Evolutionary conservation across 1,139 yeast species (phyloP).

Genomic region (Candida tetrigidarum): DNA sequence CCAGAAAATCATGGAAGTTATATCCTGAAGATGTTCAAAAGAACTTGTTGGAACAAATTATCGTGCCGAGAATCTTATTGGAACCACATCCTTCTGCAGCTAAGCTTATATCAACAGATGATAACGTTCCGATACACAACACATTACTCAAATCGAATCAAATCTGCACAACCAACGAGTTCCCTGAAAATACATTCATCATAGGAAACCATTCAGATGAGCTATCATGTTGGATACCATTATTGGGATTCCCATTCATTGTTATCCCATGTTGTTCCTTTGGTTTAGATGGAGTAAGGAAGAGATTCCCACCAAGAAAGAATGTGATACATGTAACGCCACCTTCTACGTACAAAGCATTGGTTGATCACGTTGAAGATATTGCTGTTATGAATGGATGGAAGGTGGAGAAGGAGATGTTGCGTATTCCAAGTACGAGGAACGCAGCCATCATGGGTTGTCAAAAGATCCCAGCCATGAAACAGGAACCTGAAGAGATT

Average conservation of each 20-base stretch:
- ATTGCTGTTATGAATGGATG: conserved; percentile 76
- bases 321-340: conserved; percentile 6
- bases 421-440: conserved; percentile 93
- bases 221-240: conserved; percentile 93
- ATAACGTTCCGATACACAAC: conserved; percentile 55
- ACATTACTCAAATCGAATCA: conserved; percentile 57
- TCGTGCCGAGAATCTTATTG: conserved; percentile 73
- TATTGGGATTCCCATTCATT: conserved; percentile 82
- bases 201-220: conserved; percentile 98
- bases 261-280: conserved; percentile 98
- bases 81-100: conserved; percentile 69
- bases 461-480: conserved; percentile 27
- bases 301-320: conserved; percentile 58
- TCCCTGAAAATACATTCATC: conserved; percentile 71
- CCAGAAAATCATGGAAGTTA: conserved; percentile 82
- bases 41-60: conserved; percentile 70
- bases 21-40: conserved; percentile 67
- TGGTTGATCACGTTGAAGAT: conserved; percentile 83
- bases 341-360: conserved; percentile 75
- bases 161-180: conserved; percentile 67
- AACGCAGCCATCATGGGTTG: conserved; percentile 88
- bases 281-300: conserved; percentile 74
- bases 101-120: conserved; percentile 51
- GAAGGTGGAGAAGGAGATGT: conserved; percentile 82
- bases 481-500: conserved; percentile 27